A percentile compares a stretch with the other conserved stretches of the same genome.
Conservation (phyloP, 345 rosid genomes). For the Erysimum cheiranthoides region DNA sequence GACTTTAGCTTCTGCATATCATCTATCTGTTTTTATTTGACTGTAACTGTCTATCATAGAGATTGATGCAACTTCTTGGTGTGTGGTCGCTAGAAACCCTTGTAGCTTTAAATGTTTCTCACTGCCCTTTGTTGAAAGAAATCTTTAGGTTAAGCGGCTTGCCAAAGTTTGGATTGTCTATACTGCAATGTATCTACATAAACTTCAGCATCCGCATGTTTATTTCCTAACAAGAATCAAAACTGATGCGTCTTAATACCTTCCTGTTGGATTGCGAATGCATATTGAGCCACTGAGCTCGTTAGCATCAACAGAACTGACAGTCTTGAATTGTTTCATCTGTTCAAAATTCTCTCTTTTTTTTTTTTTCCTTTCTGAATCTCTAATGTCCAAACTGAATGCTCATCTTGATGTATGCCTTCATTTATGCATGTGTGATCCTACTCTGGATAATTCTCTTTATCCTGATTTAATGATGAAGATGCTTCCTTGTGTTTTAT, state of each 20-base stretch:
- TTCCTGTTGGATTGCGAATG: conserved; percentile 10
- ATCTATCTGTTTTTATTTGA: conserved; percentile 12
- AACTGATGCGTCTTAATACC: background rate
- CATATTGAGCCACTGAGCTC: conserved; percentile 12
- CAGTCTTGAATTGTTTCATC: background rate
- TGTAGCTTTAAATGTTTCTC: conserved; percentile 16
- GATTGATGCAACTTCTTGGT: background rate
- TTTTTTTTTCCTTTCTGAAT: background rate
- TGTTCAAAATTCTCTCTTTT: background rate
- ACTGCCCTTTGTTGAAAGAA: conserved; percentile 10
- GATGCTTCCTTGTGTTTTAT: conserved; percentile 17
- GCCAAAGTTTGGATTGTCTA: background rate
- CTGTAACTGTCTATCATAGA: background rate
- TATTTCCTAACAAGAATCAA: background rate
- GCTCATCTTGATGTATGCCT: background rate
- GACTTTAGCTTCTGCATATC: background rate
- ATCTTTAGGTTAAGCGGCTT: background rate
- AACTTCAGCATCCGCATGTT: conserved; percentile 17
- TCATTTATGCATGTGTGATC: conserved; percentile 7
- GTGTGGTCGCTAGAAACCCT: conserved; percentile 13
- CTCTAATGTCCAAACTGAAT: background rate
- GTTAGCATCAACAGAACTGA: background rate
- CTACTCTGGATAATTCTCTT: background rate
- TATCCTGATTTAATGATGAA: conserved; percentile 7
- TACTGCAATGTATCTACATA: conserved; percentile 17